Percentiles rank a stretch among this genome's conserved stretches.
These are phyloP conservation scores for Phialocephala subalpina DNA, from an alignment of 2,329 filamentous ascomycete species.

Conservation along the genomic window DNA sequence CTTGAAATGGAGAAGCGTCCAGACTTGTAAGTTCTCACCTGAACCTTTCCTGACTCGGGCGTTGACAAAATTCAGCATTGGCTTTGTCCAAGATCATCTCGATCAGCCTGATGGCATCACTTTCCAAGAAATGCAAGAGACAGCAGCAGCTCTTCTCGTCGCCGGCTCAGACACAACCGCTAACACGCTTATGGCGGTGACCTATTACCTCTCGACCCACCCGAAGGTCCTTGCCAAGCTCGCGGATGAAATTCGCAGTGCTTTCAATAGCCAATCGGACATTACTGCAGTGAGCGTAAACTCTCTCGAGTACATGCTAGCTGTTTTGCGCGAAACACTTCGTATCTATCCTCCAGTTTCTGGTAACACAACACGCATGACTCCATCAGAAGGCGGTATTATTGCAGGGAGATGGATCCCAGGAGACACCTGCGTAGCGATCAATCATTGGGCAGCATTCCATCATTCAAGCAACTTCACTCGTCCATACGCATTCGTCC, in stretches of 20 bases:
- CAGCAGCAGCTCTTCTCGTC: slow-evolving; percentile 30
- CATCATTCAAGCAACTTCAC: slow-evolving; percentile 25
- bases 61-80: neutral
- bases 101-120: slow-evolving; percentile 3
- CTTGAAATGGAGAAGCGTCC: slow-evolving; percentile 12
- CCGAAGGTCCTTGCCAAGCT: slow-evolving; percentile 43
- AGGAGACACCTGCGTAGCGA: slow-evolving; percentile 10
- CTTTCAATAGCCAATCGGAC: slow-evolving; percentile 45
- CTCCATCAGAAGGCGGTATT: neutral
- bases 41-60: neutral
- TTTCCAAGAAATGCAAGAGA: slow-evolving; percentile 15
- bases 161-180: slow-evolving; percentile 44
- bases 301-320: slow-evolving; percentile 20
- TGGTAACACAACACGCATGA: neutral
- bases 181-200: slow-evolving; percentile 38
- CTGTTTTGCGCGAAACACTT: slow-evolving; percentile 27
- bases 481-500: slow-evolving; percentile 22
- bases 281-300: slow-evolving; percentile 26
- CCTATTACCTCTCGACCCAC: slow-evolving; percentile 62
- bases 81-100: neutral
- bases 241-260: slow-evolving; percentile 49
- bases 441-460: slow-evolving; percentile 20
- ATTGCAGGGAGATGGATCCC: slow-evolving; percentile 11
- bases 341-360: slow-evolving; percentile 28
- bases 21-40: slow-evolving; percentile 17